phyloP scores from a whole-genome alignment of 148 eudicot genomes.

The Camellia lanceoleosa region DNA sequence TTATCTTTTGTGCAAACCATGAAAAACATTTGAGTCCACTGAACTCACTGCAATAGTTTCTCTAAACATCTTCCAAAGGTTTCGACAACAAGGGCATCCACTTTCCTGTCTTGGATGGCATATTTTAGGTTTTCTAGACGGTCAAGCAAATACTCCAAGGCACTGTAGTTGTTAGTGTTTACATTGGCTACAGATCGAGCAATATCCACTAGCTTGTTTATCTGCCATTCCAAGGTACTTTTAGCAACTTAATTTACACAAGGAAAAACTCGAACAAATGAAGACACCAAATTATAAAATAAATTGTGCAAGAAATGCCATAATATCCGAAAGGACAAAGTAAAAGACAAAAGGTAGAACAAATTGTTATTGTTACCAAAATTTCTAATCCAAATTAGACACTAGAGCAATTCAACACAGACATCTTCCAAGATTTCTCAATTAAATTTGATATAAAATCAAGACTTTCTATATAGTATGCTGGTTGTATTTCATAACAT shows the following conservation, averaged over 20 bases:
- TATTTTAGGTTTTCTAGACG: constrained; percentile 89
- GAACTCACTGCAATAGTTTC: constrained; percentile 90
- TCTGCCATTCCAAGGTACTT: constrained; percentile 43
- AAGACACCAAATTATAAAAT: constrained; percentile 1
- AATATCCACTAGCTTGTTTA: constrained; percentile 82
- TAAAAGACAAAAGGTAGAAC: not conserved
- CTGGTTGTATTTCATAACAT: not conserved
- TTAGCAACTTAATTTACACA: constrained; percentile 16
- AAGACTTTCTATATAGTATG: not conserved
- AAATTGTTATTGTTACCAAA: not conserved
- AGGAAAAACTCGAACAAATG: not conserved
- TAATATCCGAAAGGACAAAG: not conserved
- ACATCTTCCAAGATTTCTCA: not conserved
- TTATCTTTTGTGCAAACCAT: constrained; percentile 1
- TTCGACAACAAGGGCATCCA: constrained; percentile 98
- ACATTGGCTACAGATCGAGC: constrained; percentile 74
- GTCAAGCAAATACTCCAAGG: constrained; percentile 77
- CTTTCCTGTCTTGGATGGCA: constrained; percentile 93
- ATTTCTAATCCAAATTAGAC: not conserved
- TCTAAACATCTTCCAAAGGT: constrained; percentile 98
- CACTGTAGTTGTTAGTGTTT: constrained; percentile 64
- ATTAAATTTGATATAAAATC: not conserved
- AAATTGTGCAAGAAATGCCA: constrained; percentile 1
- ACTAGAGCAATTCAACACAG: not conserved
- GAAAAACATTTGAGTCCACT: constrained; percentile 5